These are phyloP conservation scores for Sorghum bicolor DNA, from an alignment of 176 grass and related monocot genomes.

Conservation along the genomic window DNA sequence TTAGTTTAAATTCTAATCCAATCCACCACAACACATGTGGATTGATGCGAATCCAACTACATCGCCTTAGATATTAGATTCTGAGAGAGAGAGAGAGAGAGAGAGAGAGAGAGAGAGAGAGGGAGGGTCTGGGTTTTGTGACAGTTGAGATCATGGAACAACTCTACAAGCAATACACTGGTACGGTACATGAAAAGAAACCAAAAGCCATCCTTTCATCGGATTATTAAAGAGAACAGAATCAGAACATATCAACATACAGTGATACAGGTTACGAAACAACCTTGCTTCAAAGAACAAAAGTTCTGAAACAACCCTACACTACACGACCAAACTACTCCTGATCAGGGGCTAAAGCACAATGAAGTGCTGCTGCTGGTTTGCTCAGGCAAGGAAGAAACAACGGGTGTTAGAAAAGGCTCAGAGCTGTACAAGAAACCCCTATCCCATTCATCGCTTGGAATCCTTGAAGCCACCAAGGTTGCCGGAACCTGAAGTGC, in stretches of 20 bases:
- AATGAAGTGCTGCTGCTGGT: background rate
- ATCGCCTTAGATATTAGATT: too few relatives aligned
- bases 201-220: background rate
- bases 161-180: background rate
- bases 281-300: background rate
- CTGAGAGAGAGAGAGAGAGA: too few relatives aligned
- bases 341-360: background rate
- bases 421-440: slow-evolving; percentile 28
- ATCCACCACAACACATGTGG: too few relatives aligned
- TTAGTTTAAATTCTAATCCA: too few relatives aligned
- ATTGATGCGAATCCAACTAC: too few relatives aligned
- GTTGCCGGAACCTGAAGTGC: slow-evolving; percentile 18
- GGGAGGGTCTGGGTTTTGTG: too few relatives aligned
- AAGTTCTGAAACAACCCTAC: slow-evolving; percentile 19
- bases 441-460: background rate
- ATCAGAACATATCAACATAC: background rate
- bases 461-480: slow-evolving; percentile 22
- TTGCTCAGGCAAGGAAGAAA: slow-evolving; percentile 1
- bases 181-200: background rate
- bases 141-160: background rate
- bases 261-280: slow-evolving; percentile 9
- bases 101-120: too few relatives aligned
- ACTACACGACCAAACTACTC: background rate
- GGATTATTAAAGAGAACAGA: background rate
- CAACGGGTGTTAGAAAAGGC: background rate